Evolutionary conservation across 2,329 filamentous ascomycete genomes (phyloP).

Genomic region (Leptographium galeiforme): DNA sequence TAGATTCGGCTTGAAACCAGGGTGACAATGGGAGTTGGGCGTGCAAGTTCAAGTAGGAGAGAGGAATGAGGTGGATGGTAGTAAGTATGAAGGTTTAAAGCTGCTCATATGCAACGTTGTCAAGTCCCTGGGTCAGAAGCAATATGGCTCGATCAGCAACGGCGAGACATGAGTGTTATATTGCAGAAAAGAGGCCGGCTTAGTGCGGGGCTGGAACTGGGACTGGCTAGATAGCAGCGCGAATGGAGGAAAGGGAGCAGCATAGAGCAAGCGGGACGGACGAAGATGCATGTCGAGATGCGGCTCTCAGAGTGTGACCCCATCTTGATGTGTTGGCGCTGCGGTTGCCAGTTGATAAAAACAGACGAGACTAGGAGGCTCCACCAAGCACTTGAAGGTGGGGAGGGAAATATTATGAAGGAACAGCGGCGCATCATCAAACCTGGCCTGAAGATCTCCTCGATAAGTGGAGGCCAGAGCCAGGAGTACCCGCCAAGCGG

Average conservation of each 20-base stretch:
- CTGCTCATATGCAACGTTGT: constrained; percentile 5
- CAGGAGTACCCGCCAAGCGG: background rate
- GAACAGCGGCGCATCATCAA: constrained; percentile 25
- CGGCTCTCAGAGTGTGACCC: constrained; percentile 57
- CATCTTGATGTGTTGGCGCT: constrained; percentile 83
- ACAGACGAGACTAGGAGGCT: constrained; percentile 46
- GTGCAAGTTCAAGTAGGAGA: constrained; percentile 1
- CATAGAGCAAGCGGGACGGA: constrained; percentile 24
- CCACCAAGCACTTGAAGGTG: constrained; percentile 38
- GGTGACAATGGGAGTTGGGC: background rate
- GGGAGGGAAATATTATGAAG: constrained; percentile 4
- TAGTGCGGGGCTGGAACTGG: constrained; percentile 32
- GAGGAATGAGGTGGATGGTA: constrained; percentile 20
- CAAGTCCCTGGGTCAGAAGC: background rate
- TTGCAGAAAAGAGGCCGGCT: constrained; percentile 30
- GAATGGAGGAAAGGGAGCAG: constrained; percentile 23
- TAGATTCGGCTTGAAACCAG: background rate
- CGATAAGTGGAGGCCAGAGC: constrained; percentile 12
- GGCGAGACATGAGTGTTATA: constrained; percentile 53
- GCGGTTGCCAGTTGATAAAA: constrained; percentile 69
- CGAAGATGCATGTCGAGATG: constrained; percentile 48
- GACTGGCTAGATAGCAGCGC: constrained; percentile 24
- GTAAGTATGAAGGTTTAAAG: constrained; percentile 24
- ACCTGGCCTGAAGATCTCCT: constrained; percentile 31
- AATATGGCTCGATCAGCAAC: constrained; percentile 34